A percentile compares a stretch with the other conserved stretches of the same genome.
Conservation (phyloP, 2,329 filamentous ascomycete genomes). For the Orbilia blumenaviensis region DNA sequence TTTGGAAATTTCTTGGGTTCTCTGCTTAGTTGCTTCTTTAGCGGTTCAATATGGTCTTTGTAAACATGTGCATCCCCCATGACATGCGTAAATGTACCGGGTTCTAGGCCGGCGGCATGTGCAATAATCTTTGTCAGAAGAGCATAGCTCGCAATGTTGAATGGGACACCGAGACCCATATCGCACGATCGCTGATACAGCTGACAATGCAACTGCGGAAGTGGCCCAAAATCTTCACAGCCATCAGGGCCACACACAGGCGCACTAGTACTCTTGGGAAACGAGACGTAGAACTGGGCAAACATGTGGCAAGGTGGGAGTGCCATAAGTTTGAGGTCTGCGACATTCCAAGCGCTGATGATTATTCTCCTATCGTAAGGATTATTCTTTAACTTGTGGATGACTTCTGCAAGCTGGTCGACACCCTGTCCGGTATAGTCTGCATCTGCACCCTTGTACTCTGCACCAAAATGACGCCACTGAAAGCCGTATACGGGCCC, state of each 20-base stretch:
- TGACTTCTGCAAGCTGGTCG: conserved; percentile 90
- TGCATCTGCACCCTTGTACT: conserved; percentile 78
- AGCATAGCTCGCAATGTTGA: conserved; percentile 96
- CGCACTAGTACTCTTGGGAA: conserved; percentile 61
- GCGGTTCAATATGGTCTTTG: conserved; percentile 86
- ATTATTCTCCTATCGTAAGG: conserved; percentile 93
- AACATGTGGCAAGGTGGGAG: conserved; percentile 97
- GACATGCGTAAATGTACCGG: conserved; percentile 88
- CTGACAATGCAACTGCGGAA: conserved; percentile 77
- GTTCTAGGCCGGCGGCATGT: conserved; percentile 81
- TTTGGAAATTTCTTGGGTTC: conserved; percentile 84
- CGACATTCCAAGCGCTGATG: conserved; percentile 91
- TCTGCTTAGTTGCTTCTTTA: conserved; percentile 80
- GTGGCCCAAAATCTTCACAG: conserved; percentile 57
- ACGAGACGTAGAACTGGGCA: conserved; percentile 92
- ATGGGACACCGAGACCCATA: conserved; percentile 95
- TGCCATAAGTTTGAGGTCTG: conserved; percentile 85
- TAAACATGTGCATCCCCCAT: conserved; percentile 99
- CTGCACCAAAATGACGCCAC: conserved; percentile 96
- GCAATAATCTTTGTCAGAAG: conserved; percentile 95
- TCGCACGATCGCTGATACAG: conserved; percentile 95
- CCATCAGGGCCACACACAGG: conserved; percentile 58
- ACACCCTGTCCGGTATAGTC: conserved; percentile 91
- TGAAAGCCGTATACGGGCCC: conserved; percentile 98
- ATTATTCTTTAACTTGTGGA: conserved; percentile 81